Evolutionary conservation across 2,329 filamentous ascomycete species (phyloP).

Genomic region (Fusarium tricinctum): DNA sequence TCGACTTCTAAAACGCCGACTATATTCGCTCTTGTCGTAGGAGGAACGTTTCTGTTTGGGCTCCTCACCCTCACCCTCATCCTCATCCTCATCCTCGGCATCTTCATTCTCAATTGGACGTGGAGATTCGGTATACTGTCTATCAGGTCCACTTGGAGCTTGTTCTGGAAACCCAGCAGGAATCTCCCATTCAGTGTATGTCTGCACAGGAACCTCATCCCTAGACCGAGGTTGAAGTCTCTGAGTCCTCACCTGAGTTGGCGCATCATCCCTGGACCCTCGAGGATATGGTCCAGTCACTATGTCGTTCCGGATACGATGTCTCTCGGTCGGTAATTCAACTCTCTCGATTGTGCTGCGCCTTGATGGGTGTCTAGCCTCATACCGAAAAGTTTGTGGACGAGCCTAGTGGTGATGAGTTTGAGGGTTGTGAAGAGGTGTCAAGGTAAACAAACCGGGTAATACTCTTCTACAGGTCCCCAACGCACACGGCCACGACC

Average conservation of each 20-base stretch:
- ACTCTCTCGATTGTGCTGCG: slow-evolving; percentile 27
- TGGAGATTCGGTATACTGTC: slow-evolving; percentile 37
- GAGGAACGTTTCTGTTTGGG: background rate
- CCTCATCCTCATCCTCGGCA: slow-evolving; percentile 3
- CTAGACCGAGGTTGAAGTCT: background rate
- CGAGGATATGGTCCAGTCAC: slow-evolving; percentile 1
- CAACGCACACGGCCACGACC: slow-evolving; percentile 38
- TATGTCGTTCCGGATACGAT: slow-evolving; percentile 10
- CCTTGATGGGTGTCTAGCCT: slow-evolving; percentile 14
- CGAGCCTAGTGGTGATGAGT: slow-evolving; percentile 26
- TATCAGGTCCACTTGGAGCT: background rate
- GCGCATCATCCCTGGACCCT: slow-evolving; percentile 14
- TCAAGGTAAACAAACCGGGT: slow-evolving; percentile 32
- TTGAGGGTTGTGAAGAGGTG: background rate
- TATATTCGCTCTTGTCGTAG: slow-evolving; percentile 1
- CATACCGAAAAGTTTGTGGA: slow-evolving; percentile 15
- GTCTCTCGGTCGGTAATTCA: slow-evolving; percentile 1
- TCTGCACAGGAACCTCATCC: background rate
- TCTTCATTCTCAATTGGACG: slow-evolving; percentile 37
- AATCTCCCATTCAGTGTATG: slow-evolving; percentile 5
- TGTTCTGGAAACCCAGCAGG: background rate
- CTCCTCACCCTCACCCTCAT: background rate
- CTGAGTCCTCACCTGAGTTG: background rate
- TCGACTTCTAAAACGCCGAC: slow-evolving; percentile 9
- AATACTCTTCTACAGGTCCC: slow-evolving; percentile 36